Conservation (phyloP, 345 rosid species). For the Gossypium anomalum region DNA sequence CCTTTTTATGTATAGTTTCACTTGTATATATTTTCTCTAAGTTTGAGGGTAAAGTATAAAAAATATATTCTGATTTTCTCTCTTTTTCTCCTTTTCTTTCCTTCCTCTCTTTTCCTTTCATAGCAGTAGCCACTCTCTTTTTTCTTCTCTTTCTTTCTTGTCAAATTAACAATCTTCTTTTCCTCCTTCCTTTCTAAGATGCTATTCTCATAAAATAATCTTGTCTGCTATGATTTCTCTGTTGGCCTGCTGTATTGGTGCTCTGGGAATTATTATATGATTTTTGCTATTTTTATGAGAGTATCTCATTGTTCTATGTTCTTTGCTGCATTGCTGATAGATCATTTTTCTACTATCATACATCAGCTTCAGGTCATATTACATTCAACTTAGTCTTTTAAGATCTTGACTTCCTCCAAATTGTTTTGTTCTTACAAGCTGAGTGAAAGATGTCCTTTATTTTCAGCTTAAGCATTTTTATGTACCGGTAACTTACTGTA, state of each 20-base stretch:
- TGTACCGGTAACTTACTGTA: slow-evolving; percentile 23
- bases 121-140: too few species aligned
- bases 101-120: too few species aligned
- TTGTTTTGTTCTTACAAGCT: not conserved
- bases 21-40: too few species aligned
- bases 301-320: not conserved
- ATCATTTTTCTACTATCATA: not conserved
- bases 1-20: too few species aligned
- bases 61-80: too few species aligned
- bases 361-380: not conserved
- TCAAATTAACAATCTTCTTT: not conserved
- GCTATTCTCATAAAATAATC: not conserved
- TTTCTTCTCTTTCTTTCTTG: not conserved
- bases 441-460: not conserved
- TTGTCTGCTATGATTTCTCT: not conserved
- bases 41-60: too few species aligned
- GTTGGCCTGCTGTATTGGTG: not conserved
- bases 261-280: not conserved
- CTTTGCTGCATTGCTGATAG: not conserved
- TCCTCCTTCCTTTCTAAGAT: not conserved
- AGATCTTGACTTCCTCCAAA: not conserved
- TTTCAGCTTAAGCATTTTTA: slow-evolving; percentile 2
- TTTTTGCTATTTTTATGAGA: not conserved
- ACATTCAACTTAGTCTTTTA: not conserved
- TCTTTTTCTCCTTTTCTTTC: too few species aligned